These are phyloP conservation scores for Russula emetica DNA, from an alignment of 768 basidiomycete species.

Conservation along the genomic window DNA sequence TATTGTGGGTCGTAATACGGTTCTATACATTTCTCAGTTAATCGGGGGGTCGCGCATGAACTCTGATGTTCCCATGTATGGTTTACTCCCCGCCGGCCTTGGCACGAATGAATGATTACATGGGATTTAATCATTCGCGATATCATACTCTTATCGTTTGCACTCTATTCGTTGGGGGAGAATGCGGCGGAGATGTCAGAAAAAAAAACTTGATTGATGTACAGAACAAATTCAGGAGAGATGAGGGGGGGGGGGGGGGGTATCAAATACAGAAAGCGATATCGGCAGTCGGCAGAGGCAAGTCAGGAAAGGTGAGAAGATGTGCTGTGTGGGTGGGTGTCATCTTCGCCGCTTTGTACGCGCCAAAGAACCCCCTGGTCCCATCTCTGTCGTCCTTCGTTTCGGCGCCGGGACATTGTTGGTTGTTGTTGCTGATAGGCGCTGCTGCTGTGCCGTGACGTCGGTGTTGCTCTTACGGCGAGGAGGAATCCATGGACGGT, in stretches of 20 bases:
- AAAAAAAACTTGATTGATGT: constrained; percentile 1
- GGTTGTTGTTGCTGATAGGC: constrained; percentile 11
- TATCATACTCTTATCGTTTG: neutral
- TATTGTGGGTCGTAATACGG: neutral
- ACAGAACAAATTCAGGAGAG: neutral
- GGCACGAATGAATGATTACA: neutral
- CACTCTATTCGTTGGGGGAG: neutral
- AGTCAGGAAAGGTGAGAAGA: neutral
- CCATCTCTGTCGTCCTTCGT: constrained; percentile 10
- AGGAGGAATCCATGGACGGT: neutral
- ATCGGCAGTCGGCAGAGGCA: neutral
- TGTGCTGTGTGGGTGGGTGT: neutral
- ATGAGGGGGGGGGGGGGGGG: neutral
- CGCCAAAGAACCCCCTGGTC: neutral
- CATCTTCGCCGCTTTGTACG: constrained; percentile 21
- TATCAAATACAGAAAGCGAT: constrained; percentile 12
- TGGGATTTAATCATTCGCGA: neutral
- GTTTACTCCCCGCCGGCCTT: neutral
- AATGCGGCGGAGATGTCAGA: neutral
- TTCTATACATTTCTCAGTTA: constrained; percentile 2
- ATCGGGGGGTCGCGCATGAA: constrained; percentile 9
- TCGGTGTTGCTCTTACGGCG: constrained; percentile 22
- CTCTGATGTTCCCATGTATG: constrained; percentile 16
- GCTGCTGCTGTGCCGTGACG: constrained; percentile 3
- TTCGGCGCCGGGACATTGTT: constrained; percentile 11